Conservation (phyloP, 2,329 filamentous ascomycete species). For the Juglanconis juglandina region DNA sequence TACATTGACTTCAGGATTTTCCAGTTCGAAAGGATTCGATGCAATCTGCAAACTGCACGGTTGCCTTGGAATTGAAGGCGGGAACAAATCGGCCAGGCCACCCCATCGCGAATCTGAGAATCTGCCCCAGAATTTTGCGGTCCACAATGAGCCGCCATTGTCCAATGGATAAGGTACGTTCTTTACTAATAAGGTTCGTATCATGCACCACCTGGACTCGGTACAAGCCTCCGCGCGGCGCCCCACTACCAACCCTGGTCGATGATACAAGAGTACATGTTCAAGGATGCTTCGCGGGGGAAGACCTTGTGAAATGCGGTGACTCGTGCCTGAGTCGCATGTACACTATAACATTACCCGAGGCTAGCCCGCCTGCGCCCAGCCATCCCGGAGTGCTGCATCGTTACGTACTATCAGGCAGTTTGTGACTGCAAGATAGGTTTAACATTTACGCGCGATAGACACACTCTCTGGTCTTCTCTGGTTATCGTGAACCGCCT, state of each 20-base stretch:
- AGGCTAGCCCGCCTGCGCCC: neutral
- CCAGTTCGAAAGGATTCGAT: too few relatives aligned
- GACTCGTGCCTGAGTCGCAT: neutral
- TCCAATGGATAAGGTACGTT: too few relatives aligned
- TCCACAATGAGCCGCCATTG: too few relatives aligned
- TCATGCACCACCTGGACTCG: too few relatives aligned
- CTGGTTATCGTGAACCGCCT: neutral
- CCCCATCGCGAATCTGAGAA: too few relatives aligned
- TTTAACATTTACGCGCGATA: conserved; percentile 1
- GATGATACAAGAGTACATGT: neutral
- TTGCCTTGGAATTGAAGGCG: too few relatives aligned
- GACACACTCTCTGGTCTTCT: neutral
- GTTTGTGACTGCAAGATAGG: conserved; percentile 6
- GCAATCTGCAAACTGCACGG: too few relatives aligned
- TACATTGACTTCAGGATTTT: too few relatives aligned
- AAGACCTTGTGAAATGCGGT: neutral
- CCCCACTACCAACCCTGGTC: neutral
- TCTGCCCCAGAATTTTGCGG: too few relatives aligned
- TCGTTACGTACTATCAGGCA: conserved; percentile 9
- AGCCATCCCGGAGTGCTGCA: neutral
- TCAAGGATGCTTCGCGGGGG: neutral
- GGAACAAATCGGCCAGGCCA: too few relatives aligned
- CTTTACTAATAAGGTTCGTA: too few relatives aligned
- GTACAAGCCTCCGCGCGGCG: too few relatives aligned
- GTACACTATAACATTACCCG: neutral